These are phyloP conservation scores for Candida fluviatilis DNA, from an alignment of 805 yeast species.

Conservation along the genomic window DNA sequence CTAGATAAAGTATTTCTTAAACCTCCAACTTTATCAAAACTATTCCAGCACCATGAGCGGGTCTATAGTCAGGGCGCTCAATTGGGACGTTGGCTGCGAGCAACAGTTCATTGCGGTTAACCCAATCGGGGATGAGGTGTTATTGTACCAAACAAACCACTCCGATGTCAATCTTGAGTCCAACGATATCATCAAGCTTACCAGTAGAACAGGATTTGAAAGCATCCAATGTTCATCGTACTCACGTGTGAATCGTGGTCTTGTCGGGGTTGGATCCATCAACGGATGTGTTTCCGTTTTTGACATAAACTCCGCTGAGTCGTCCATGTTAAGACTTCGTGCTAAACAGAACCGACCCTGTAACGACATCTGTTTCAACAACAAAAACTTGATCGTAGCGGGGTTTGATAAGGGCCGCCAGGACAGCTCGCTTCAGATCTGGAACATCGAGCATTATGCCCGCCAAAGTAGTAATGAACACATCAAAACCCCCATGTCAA, in stretches of 20 bases:
- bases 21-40: not conserved
- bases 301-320: slow-evolving; percentile 45
- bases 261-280: slow-evolving; percentile 70
- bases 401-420: slow-evolving; percentile 77
- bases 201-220: slow-evolving; percentile 59
- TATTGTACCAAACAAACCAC: slow-evolving; percentile 53
- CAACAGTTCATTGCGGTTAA: slow-evolving; percentile 65
- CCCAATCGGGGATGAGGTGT: slow-evolving; percentile 78
- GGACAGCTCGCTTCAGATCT: slow-evolving; percentile 71
- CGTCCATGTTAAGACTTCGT: slow-evolving; percentile 39
- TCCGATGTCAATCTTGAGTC: slow-evolving; percentile 45
- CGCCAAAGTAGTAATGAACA: slow-evolving; percentile 45
- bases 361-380: slow-evolving; percentile 67
- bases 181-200: slow-evolving; percentile 48
- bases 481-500: slow-evolving; percentile 47
- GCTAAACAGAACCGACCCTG: slow-evolving; percentile 73
- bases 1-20: not conserved
- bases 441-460: slow-evolving; percentile 68
- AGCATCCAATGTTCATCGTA: slow-evolving; percentile 65
- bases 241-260: slow-evolving; percentile 51
- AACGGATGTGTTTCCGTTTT: slow-evolving; percentile 64
- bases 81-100: slow-evolving; percentile 55
- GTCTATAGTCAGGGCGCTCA: slow-evolving; percentile 51
- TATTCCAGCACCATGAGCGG: slow-evolving; percentile 50
- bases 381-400: slow-evolving; percentile 61